A percentile compares a stretch with the other conserved stretches of the same genome.
Conservation (phyloP, 2,329 filamentous ascomycete genomes). For the Trichophyton equinum region DNA sequence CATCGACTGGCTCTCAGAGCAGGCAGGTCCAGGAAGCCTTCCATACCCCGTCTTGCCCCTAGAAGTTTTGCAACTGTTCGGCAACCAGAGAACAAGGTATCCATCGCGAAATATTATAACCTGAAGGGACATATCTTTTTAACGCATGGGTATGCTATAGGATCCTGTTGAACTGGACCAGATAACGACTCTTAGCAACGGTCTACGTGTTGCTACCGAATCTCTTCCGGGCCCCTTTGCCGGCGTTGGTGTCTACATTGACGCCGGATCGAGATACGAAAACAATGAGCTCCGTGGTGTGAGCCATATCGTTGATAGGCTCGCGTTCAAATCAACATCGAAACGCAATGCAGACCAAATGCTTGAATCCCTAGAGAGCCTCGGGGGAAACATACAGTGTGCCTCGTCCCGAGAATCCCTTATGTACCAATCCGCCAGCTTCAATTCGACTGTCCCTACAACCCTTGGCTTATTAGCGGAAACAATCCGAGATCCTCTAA, state of each 20-base stretch:
- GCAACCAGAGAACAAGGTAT: conserved; percentile 25
- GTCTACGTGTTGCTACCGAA: conserved; percentile 86
- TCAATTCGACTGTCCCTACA: conserved; percentile 79
- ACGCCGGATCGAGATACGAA: conserved; percentile 90
- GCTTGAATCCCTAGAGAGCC: conserved; percentile 71
- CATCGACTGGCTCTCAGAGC: conserved; percentile 31
- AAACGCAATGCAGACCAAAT: conserved; percentile 65
- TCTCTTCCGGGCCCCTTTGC: conserved; percentile 89
- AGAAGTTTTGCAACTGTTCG: conserved; percentile 27
- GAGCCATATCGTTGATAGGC: conserved; percentile 87
- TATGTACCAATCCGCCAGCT: conserved; percentile 98
- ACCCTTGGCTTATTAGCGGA: conserved; percentile 80
- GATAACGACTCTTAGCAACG: conserved; percentile 82
- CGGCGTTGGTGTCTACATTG: conserved; percentile 88
- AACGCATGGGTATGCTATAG: conserved; percentile 26
- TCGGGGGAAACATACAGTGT: conserved; percentile 95
- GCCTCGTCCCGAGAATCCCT: conserved; percentile 87
- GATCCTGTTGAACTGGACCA: conserved; percentile 79
- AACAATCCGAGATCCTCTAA: conserved; percentile 73
- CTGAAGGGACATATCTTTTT: not conserved
- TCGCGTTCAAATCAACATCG: conserved; percentile 84
- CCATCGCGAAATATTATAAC: not conserved
- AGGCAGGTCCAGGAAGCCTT: conserved; percentile 27
- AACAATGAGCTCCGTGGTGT: conserved; percentile 72
- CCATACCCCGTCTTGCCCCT: conserved; percentile 25